Base-by-base conservation (phyloP, 495 filamentous ascomycete species). In the Podospora sp. region DNA sequence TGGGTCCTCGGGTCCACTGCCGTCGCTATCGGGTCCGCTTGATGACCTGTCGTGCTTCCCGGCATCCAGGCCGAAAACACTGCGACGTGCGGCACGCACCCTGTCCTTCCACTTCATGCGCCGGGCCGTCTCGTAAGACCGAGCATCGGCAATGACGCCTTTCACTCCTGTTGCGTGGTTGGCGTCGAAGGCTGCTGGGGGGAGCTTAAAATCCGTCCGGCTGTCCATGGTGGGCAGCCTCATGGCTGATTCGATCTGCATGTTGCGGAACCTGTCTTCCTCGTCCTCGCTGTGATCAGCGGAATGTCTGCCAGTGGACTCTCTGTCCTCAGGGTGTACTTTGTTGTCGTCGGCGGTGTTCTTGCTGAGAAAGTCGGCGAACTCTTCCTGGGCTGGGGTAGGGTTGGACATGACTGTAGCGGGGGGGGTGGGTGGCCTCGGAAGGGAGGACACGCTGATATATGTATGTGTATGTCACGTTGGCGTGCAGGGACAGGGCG, bases 91-190 rank as follows among this genome's bases (percentile, higher is more conserved):
- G 69, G 74, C 75, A 35, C 74, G 72, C 56, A 80, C 79, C 55
- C 73, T 77, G 62, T 77, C 79, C 77, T 80, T 82, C 81, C 85
- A 84, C 68, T 86, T 90, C 69, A 80, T 83, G 70, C 89, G 90
- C 60, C 88, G 88, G 12, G 94, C 92, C 62, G 89, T 87, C 78
- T 97, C 93, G 74, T 94, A 98, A 62, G 91, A 89, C 68, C 91
- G 87, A 25, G 95, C 95, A 74, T 99, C 95, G 69, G 96, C 93
- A 68, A 99, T 97, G 77, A 99, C 95, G 70, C 95, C 95, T 81
- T 98, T 98, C 63, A 97, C 96, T 26, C 95, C 95, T n/a, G 96
- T 96, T 24, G 80, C 80, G 57, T 78, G 75, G 72, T 95, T 91
- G 68, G 87, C 86, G 71, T 95, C 88, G 79, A 90, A 94, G 61